Percentiles rank a stretch among this genome's conserved stretches.
Evolutionary conservation across 352 stramenopile genomes (phyloP).

Genomic region (Pythium brassicae): DNA sequence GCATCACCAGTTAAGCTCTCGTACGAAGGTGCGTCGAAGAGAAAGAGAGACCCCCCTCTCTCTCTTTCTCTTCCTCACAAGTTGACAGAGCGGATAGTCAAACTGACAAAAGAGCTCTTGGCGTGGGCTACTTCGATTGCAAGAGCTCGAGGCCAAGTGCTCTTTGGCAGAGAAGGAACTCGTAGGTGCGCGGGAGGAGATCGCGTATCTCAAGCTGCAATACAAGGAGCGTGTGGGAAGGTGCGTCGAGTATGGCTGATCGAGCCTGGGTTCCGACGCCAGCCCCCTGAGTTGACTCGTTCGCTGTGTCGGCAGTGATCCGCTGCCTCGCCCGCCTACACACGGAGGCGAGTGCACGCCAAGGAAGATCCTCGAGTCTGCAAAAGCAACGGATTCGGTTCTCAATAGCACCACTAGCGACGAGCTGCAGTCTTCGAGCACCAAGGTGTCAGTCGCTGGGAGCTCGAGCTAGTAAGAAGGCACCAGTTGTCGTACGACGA

Average conservation of each 20-base stretch:
- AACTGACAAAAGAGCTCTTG: not conserved
- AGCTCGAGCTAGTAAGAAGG: no score
- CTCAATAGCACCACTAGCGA: slow-evolving; percentile 27
- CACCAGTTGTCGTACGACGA: no score
- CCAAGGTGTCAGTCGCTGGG: not conserved
- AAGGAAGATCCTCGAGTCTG: slow-evolving; percentile 42
- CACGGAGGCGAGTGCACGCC: slow-evolving; percentile 32
- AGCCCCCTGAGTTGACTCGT: not conserved
- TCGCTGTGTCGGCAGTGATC: slow-evolving; percentile 23
- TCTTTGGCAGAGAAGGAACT: slow-evolving; percentile 39
- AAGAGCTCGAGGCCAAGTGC: slow-evolving; percentile 59
- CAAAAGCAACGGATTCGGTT: slow-evolving; percentile 40
- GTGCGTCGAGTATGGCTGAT: slow-evolving; percentile 17
- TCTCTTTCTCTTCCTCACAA: no score
- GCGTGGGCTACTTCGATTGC: not conserved
- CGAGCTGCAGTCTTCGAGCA: slow-evolving; percentile 2
- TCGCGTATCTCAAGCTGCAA: slow-evolving; percentile 46
- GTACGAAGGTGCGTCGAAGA: slow-evolving; percentile 21
- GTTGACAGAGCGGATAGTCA: no score
- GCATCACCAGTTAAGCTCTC: slow-evolving; percentile 29
- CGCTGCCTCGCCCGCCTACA: slow-evolving; percentile 17
- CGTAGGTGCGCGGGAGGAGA: slow-evolving; percentile 27
- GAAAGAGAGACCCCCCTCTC: no score
- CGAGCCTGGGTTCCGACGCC: not conserved
- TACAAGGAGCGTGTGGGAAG: slow-evolving; percentile 46